Base-by-base conservation (phyloP, 2,329 filamentous ascomycete genomes). In the Venturia effusa region DNA sequence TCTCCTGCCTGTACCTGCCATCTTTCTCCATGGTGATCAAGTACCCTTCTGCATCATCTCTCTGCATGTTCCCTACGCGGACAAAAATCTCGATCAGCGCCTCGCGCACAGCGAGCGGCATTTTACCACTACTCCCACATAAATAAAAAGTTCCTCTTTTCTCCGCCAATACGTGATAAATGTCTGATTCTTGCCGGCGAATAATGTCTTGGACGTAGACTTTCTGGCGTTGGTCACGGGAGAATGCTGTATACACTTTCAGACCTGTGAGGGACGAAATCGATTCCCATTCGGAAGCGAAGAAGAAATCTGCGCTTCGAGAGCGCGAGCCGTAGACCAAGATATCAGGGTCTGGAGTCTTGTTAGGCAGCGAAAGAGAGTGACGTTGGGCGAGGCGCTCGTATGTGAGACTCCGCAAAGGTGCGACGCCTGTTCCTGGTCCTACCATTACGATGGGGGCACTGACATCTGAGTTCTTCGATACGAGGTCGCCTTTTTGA, bases 321-420 rank as follows among this genome's bases (percentile, higher is more conserved):
- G 90, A 95, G 39, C 94, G 86, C 67, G 89, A 91, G 13, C 94
- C 94, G 68, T 91, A 97, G 74, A 97, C 88, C 1, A 99, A 79
- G 0, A 90, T 69, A 3, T 81, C 72, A 64, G 64, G 34, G 19
- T 67, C 30, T 73, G 67, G 24, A 43, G 39, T 39, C 65, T 67
- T 59, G 32, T 74, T 43, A 13, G 15, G 17, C 8, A 45, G 15
- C 48, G 32, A 69, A 51, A 73, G 70, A 4, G 48, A 37, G n/a
- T 57, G 59, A 17, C 67, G 34, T 19, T 77, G 79, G 10, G 68
- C 64, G 24, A 73, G 69, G 32, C 91, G 88, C 68, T 95, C 87
- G 72, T 88, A 87, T n/a, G 94, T 81, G 68, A 97, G 80, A 4
- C 88, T 84, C 3, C 92, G 86, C 70, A 96, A 85, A 0, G 93